Percentiles rank a stretch among this genome's conserved stretches.
Evolutionary conservation across 2,329 filamentous ascomycete genomes (phyloP).

Genomic region (Claviceps digitariae): DNA sequence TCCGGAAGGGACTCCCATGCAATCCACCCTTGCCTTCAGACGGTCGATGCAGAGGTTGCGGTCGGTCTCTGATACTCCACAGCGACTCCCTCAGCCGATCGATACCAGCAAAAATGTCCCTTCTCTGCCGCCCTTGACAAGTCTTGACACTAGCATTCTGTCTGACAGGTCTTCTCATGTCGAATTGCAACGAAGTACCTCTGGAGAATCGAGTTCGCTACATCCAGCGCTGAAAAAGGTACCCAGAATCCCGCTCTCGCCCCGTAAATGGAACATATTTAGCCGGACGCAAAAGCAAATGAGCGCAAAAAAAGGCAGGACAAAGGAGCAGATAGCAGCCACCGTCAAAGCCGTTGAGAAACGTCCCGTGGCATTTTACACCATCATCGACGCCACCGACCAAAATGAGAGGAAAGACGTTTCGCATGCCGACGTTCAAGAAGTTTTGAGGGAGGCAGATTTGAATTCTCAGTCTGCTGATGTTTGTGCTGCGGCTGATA

Average conservation of each 20-base stretch:
- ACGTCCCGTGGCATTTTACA: constrained; percentile 45
- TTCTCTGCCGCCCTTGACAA: constrained; percentile 37
- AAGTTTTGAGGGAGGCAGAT: constrained; percentile 37
- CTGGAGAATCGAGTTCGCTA: constrained; percentile 16
- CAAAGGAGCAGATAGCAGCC: constrained; percentile 27
- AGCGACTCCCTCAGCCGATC: constrained; percentile 41
- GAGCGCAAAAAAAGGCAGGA: constrained; percentile 24
- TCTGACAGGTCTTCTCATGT: constrained; percentile 44
- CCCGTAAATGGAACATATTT: constrained; percentile 52
- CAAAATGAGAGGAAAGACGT: constrained; percentile 38
- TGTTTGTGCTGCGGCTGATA: background rate
- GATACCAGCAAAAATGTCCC: constrained; percentile 29
- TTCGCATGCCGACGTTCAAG: constrained; percentile 24
- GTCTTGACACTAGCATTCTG: constrained; percentile 41
- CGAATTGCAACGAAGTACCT: constrained; percentile 25
- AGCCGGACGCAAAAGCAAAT: constrained; percentile 37
- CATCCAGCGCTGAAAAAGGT: constrained; percentile 36
- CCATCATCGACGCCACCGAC: constrained; percentile 47
- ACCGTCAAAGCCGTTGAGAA: constrained; percentile 34
- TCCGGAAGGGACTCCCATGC: constrained; percentile 33
- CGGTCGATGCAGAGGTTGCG: constrained; percentile 40
- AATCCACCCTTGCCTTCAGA: constrained; percentile 39
- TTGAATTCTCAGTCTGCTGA: constrained; percentile 17
- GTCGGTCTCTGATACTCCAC: constrained; percentile 27
- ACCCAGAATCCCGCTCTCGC: constrained; percentile 39